A percentile compares a stretch with the other conserved stretches of the same genome.
Evolutionary conservation across 2,329 filamentous ascomycete species (phyloP).

Genomic region (Beauveria bassiana): DNA sequence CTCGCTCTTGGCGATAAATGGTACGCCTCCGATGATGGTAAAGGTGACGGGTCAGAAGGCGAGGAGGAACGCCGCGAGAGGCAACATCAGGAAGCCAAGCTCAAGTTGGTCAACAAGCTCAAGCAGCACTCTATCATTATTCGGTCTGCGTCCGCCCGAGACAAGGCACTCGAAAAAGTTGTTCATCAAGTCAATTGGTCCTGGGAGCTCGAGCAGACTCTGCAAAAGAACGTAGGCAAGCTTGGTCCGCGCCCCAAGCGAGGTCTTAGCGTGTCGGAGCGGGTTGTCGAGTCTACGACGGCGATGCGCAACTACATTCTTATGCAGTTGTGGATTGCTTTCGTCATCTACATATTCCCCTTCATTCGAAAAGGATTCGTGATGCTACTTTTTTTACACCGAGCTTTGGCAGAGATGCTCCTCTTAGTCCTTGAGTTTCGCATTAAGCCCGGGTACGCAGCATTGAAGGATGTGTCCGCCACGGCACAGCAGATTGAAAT

Average conservation of each 20-base stretch:
- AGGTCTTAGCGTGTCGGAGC: conserved; percentile 84
- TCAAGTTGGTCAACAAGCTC: conserved; percentile 73
- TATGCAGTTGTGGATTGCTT: conserved; percentile 60
- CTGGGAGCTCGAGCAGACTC: conserved; percentile 74
- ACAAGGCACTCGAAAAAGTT: conserved; percentile 70
- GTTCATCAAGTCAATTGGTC: conserved; percentile 95
- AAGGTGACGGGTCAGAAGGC: conserved; percentile 51
- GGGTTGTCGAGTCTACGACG: conserved; percentile 86
- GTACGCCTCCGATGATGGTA: conserved; percentile 26
- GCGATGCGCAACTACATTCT: conserved; percentile 72
- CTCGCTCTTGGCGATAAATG: conserved; percentile 73
- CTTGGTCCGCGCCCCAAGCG: conserved; percentile 76
- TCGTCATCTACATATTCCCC: conserved; percentile 71
- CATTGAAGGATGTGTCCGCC: conserved; percentile 90
- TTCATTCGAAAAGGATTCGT: conserved; percentile 66
- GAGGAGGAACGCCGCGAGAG: conserved; percentile 62
- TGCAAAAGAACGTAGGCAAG: conserved; percentile 84
- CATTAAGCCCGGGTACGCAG: conserved; percentile 66
- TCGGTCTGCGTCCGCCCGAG: conserved; percentile 70
- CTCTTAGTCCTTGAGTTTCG: conserved; percentile 80
- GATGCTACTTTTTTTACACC: conserved; percentile 69
- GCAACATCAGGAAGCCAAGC: conserved; percentile 49
- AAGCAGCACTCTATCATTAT: conserved; percentile 79
- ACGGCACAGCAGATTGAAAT: conserved; percentile 98
- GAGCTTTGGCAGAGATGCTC: conserved; percentile 71